Conservation (phyloP, 2,329 filamentous ascomycete species). For the Eutypella sp. region DNA sequence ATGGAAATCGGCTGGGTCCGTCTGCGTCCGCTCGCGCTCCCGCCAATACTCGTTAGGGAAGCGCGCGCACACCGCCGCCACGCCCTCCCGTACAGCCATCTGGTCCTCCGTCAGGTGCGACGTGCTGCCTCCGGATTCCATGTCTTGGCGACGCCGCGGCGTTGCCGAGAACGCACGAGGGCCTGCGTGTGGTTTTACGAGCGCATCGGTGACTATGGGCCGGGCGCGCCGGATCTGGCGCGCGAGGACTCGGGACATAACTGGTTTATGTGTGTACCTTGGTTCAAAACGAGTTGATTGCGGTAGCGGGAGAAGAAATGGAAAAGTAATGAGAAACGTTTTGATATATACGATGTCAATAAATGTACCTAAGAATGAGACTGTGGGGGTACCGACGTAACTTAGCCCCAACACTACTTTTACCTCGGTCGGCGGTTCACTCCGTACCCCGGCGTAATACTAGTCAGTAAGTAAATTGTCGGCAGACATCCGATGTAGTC, state of each 20-base stretch:
- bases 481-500: too few relatives aligned
- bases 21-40: slow-evolving; percentile 62
- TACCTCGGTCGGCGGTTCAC: too few relatives aligned
- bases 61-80: slow-evolving; percentile 61
- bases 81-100: slow-evolving; percentile 65
- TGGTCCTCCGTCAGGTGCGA: slow-evolving; percentile 54
- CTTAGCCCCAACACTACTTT: too few relatives aligned
- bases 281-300: background rate
- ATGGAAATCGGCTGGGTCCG: slow-evolving; percentile 72
- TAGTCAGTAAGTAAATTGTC: too few relatives aligned
- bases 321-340: background rate
- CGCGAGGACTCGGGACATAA: background rate
- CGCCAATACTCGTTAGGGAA: slow-evolving; percentile 77
- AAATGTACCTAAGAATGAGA: too few relatives aligned
- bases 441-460: too few relatives aligned
- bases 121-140: background rate
- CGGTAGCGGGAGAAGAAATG: background rate
- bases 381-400: too few relatives aligned
- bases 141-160: background rate
- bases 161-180: background rate
- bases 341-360: too few relatives aligned
- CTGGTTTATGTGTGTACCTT: background rate
- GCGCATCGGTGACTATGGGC: background rate
- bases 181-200: background rate
- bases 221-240: background rate